Base-by-base conservation (phyloP, 176 grass and related monocot genomes). In the Eleusine indica region DNA sequence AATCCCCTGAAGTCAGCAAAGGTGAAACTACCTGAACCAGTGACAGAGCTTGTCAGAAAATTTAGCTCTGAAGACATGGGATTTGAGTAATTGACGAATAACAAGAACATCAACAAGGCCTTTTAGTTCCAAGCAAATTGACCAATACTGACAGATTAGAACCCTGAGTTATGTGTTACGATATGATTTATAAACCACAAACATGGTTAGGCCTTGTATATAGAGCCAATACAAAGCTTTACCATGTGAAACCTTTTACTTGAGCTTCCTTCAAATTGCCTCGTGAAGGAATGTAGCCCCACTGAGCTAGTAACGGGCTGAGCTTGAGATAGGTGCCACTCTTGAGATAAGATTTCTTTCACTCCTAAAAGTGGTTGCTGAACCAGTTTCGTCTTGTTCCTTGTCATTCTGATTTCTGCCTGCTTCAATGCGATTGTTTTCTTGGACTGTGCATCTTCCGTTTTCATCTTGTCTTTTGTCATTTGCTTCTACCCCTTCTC, bases 11-110 rank as follows among this genome's bases (percentile, higher is more conserved):
- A 48, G 2, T 48, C 9, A 10, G 7, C 46, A 52, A 4, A 12
- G 11, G 13, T 52, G 2, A 52, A 17, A 4, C 49, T 52, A 6
- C 84, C 29, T 19, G 88, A 86, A 58, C 68, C 79, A 16, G 76
- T 46, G 5, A 79, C 12, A 37, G 40, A 66, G 41, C 49, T 52
- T 52, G 13, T 16, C 13, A 52, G 49, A 2, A 52, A 52, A 16
- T 49, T 10, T 10, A 49, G 14, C 1, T 16, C 49, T 17, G 14
- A 52, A 52, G 14, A 52, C 49, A 52, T 52, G 13, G 14, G 12
- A 17, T 52, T 52, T 52, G 49, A 48, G 46, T 48, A 48, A 48
- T 48, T 48, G 49, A 52, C 14, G 2, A 35, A 35, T 35, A 35
- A 35, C 49, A 52, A 52, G 9, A 17, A 52, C 49, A 52, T 13